phyloP scores from a whole-genome alignment of 805 yeast genomes.

The Ogataea pini region DNA sequence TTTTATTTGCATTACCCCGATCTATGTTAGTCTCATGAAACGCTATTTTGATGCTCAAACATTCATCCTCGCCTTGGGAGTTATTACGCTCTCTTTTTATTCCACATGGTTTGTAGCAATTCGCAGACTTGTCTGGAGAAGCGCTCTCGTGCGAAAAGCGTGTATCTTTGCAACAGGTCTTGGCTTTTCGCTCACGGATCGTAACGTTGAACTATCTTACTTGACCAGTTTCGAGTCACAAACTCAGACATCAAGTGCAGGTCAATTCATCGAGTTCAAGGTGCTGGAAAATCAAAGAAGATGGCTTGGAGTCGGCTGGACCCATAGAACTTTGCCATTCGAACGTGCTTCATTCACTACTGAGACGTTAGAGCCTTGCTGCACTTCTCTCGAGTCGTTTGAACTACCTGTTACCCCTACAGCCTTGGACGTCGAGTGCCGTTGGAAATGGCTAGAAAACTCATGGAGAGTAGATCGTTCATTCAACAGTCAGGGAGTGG shows the following conservation, averaged over 20 bases:
- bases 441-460: slow-evolving; percentile 61
- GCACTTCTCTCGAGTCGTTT: slow-evolving; percentile 38
- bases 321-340: slow-evolving; percentile 48
- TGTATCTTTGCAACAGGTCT: slow-evolving; percentile 45
- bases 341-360: slow-evolving; percentile 53
- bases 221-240: slow-evolving; percentile 14
- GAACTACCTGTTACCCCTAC: slow-evolving; percentile 43
- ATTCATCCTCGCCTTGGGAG: slow-evolving; percentile 38
- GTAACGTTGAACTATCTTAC: slow-evolving; percentile 14
- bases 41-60: slow-evolving; percentile 36
- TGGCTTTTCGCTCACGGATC: slow-evolving; percentile 24
- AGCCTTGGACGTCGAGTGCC: slow-evolving; percentile 25
- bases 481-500: slow-evolving; percentile 31
- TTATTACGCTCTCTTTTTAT: slow-evolving; percentile 44
- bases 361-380: slow-evolving; percentile 35
- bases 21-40: slow-evolving; percentile 41
- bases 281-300: slow-evolving; percentile 59
- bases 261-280: slow-evolving; percentile 51
- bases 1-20: slow-evolving; percentile 42
- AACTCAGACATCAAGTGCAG: slow-evolving; percentile 24
- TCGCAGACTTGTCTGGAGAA: slow-evolving; percentile 52
- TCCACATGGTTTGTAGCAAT: slow-evolving; percentile 49
- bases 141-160: slow-evolving; percentile 41
- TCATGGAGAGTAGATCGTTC: slow-evolving; percentile 49
- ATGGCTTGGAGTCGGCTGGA: slow-evolving; percentile 66